These are phyloP conservation scores for Syzygium syzygioides DNA, from an alignment of 441 rosid species.

Conservation along the genomic window DNA sequence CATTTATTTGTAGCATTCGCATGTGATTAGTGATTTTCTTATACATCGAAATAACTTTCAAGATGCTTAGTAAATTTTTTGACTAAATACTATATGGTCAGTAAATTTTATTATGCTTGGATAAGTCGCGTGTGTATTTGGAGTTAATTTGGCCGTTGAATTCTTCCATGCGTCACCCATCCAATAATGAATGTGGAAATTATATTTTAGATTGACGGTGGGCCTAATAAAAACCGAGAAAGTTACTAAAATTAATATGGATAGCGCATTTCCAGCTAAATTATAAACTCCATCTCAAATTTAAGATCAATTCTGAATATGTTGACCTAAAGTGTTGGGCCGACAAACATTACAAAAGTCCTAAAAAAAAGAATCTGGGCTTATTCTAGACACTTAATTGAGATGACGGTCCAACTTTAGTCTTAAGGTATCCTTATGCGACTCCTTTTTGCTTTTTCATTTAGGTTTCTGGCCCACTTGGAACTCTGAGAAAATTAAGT, in stretches of 20 bases:
- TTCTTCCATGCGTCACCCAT: not conserved
- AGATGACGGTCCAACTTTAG: not conserved
- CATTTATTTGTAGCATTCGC: too few relatives aligned
- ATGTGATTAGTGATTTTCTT: too few relatives aligned
- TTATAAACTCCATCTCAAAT: not conserved
- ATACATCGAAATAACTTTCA: too few relatives aligned
- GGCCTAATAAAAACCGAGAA: not conserved
- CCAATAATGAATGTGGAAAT: not conserved
- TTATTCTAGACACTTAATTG: not conserved
- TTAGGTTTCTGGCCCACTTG: not conserved
- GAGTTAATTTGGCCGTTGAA: not conserved
- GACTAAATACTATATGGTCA: too few relatives aligned
- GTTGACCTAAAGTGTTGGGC: too few relatives aligned
- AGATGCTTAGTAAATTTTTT: too few relatives aligned
- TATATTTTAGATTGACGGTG: not conserved
- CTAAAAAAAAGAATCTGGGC: not conserved
- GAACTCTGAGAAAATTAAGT: too few relatives aligned
- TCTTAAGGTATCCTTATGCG: not conserved
- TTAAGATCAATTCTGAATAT: not conserved
- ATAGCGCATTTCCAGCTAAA: not conserved
- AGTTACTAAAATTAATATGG: not conserved
- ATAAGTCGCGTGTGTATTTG: not conserved
- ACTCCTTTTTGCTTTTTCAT: not conserved
- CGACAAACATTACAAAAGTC: not conserved
- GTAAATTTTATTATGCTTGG: too few relatives aligned